Percentiles rank a stretch among this genome's conserved stretches.
Conservation (phyloP, 106 monocot species). For the Gastrodia elata region DNA sequence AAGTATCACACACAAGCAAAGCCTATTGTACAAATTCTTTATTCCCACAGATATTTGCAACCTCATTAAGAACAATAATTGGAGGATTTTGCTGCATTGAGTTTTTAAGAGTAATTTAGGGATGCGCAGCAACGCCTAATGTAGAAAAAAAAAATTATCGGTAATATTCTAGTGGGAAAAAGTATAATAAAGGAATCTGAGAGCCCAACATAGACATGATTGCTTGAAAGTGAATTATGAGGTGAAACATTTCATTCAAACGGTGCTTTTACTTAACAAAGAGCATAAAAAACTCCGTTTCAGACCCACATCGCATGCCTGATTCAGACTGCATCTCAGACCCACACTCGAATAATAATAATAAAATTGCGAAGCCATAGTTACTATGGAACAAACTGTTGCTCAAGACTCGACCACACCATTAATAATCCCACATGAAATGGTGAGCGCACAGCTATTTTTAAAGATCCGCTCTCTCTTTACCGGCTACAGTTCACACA, state of each 20-base stretch:
- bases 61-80: no score
- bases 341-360: slow-evolving; percentile 7
- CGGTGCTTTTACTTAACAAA: neutral
- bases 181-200: neutral
- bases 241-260: neutral
- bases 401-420: neutral
- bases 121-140: no score
- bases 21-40: no score
- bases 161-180: neutral
- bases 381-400: neutral
- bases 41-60: no score
- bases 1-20: no score
- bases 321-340: slow-evolving; percentile 7
- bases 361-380: slow-evolving; percentile 1
- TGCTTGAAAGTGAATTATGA: neutral
- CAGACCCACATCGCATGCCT: slow-evolving; percentile 1
- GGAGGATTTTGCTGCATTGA: no score
- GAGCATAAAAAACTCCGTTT: slow-evolving; percentile 3
- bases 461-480: neutral
- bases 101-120: no score
- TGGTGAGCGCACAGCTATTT: neutral
- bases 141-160: no score
- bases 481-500: neutral
- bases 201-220: neutral
- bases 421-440: slow-evolving; percentile 1